Percentiles rank a stretch among this genome's conserved stretches.
Conservation (phyloP, 192 early-diverging fungal species). For the Pecoramyces ruminantium region DNA sequence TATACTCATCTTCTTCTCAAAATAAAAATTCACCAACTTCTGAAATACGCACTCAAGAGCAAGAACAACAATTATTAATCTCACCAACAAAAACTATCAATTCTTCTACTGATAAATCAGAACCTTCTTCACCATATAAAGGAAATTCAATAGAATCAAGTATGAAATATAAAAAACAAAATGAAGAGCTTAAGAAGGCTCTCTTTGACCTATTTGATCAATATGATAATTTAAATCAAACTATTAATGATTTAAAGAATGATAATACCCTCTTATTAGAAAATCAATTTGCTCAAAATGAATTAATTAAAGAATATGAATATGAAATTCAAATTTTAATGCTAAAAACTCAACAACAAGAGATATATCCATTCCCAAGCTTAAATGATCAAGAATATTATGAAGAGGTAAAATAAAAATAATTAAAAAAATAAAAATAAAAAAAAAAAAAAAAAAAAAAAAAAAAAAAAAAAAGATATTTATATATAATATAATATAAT, state of each 20-base stretch:
- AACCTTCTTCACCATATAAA: no score
- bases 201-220: not conserved
- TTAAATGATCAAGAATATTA: not conserved
- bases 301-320: not conserved
- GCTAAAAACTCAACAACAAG: not conserved
- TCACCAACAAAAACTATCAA: no score
- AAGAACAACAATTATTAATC: no score
- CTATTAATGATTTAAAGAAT: not conserved
- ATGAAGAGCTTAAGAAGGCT: not conserved
- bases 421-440: no score
- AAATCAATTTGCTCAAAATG: not conserved
- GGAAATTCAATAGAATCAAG: not conserved
- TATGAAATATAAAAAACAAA: not conserved
- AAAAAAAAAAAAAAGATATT: no score
- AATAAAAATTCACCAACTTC: no score
- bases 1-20: no score
- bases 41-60: no score
- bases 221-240: not conserved
- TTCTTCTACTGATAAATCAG: no score
- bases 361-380: not conserved
- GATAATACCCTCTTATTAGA: not conserved
- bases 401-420: not conserved
- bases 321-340: not conserved
- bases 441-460: no score
- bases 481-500: no score